These are phyloP conservation scores for Turritis glabra DNA, from an alignment of 345 rosid genomes.

Conservation along the genomic window DNA sequence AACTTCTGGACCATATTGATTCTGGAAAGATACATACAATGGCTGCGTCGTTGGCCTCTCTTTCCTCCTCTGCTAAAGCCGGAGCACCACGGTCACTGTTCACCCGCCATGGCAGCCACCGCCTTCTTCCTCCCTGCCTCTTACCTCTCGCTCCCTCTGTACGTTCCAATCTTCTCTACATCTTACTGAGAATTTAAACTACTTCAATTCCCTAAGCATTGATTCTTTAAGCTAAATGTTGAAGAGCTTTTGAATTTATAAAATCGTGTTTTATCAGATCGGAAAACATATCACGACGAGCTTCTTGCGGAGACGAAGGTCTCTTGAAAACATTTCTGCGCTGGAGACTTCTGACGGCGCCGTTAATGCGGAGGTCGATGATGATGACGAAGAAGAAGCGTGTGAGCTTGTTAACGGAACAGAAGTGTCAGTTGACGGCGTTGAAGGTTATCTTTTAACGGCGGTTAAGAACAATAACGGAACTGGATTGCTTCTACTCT, in stretches of 20 bases:
- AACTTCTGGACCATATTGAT: conserved; percentile 20
- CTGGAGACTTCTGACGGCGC: conserved; percentile 27
- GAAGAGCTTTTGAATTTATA: background rate
- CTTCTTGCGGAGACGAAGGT: background rate
- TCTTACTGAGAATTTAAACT: background rate
- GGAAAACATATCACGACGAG: background rate
- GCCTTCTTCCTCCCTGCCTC: background rate
- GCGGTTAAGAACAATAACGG: conserved; percentile 90
- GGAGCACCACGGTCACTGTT: background rate
- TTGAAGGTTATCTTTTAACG: conserved; percentile 65
- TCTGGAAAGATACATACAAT: conserved; percentile 19
- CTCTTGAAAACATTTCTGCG: conserved; percentile 1
- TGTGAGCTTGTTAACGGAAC: conserved; percentile 75
- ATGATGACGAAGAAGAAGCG: conserved; percentile 54
- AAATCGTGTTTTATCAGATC: background rate
- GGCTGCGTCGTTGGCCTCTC: conserved; percentile 38
- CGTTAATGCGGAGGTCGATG: conserved; percentile 45
- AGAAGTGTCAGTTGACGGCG: conserved; percentile 61
- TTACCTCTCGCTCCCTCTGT: conserved; percentile 22
- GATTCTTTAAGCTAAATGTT: background rate
- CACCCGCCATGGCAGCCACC: conserved; percentile 11
- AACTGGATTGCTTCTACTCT: conserved; percentile 65
- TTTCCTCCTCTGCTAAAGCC: conserved; percentile 20
- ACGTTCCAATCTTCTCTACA: conserved; percentile 1
- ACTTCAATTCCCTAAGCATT: background rate